A percentile compares a stretch with the other conserved stretches of the same genome.
Conservation (phyloP, 139 green algal species). For the Closterium sp. region DNA sequence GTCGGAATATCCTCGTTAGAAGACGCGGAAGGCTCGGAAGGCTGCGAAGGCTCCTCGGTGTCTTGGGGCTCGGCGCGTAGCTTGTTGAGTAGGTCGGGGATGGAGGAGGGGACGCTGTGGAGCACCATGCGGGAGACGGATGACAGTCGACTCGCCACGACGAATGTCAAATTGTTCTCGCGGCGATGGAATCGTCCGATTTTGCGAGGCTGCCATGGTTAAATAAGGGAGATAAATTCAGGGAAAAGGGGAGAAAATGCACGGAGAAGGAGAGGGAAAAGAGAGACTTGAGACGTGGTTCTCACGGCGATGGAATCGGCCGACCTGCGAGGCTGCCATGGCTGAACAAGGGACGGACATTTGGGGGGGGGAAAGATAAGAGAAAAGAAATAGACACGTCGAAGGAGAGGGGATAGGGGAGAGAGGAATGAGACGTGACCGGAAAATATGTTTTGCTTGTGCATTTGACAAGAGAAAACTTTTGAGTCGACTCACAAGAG, state of each 20-base stretch:
- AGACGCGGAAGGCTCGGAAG: not conserved
- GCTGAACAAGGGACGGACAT: not conserved
- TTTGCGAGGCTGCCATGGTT: too few species aligned
- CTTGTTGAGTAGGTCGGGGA: not conserved
- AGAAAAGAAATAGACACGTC: not conserved
- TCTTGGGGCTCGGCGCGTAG: not conserved
- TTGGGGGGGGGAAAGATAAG: not conserved
- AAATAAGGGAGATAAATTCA: too few species aligned
- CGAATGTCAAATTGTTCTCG: not conserved
- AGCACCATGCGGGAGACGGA: not conserved
- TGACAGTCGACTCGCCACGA: not conserved
- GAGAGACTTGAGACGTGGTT: too few species aligned
- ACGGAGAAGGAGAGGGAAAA: too few species aligned
- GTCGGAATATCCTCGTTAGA: not conserved
- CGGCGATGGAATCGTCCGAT: too few species aligned
- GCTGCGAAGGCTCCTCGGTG: not conserved
- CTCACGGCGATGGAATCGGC: not conserved
- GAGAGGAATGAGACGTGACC: not conserved
- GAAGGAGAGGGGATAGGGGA: not conserved
- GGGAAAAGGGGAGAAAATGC: too few species aligned
- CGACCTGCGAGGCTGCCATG: not conserved
- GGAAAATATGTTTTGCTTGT: not conserved
- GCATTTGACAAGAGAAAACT: too few species aligned
- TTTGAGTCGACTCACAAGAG: too few species aligned
- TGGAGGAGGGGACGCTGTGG: not conserved